phyloP scores from a whole-genome alignment of 495 filamentous ascomycete species.

The Achaetomiella virescens region DNA sequence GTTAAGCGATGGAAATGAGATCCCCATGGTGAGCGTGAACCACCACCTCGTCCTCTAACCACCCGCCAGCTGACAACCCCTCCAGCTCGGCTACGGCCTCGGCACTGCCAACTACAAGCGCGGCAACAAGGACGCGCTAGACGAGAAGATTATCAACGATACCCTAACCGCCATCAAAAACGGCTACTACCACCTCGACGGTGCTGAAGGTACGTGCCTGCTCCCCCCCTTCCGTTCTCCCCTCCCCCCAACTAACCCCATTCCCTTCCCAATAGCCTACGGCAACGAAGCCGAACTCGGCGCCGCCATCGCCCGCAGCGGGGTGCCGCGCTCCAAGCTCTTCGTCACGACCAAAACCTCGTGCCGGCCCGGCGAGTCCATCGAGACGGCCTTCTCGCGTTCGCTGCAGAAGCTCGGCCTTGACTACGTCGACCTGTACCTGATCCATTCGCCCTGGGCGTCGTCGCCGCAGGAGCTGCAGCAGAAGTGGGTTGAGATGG shows the following conservation, averaged over 20 bases:
- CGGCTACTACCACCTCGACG: conserved; percentile 73
- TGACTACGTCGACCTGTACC: conserved; percentile 79
- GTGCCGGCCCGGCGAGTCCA: conserved; percentile 50
- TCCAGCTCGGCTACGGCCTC: conserved; percentile 68
- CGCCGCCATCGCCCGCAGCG: conserved; percentile 61
- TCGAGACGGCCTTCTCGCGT: conserved; percentile 56
- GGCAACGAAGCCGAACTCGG: conserved; percentile 74
- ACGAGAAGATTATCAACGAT: conserved; percentile 50
- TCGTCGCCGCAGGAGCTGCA: conserved; percentile 57
- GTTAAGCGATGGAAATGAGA: conserved; percentile 65
- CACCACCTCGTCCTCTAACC: background rate
- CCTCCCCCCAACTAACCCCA: background rate
- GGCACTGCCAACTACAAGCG: conserved; percentile 42
- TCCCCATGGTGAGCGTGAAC: conserved; percentile 57
- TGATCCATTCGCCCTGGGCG: conserved; percentile 71
- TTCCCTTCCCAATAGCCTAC: conserved; percentile 50
- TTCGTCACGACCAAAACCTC: conserved; percentile 72
- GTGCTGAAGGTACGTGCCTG: conserved; percentile 53
- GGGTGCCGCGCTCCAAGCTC: conserved; percentile 58
- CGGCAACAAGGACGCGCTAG: conserved; percentile 32
- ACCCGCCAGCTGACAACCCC: background rate
- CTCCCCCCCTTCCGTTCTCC: background rate
- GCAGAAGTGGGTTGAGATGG: conserved; percentile 68
- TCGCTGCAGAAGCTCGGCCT: conserved; percentile 71
- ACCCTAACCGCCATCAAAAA: conserved; percentile 62